Conservation (phyloP, 2,329 filamentous ascomycete species). For the Beauveria caledonica region DNA sequence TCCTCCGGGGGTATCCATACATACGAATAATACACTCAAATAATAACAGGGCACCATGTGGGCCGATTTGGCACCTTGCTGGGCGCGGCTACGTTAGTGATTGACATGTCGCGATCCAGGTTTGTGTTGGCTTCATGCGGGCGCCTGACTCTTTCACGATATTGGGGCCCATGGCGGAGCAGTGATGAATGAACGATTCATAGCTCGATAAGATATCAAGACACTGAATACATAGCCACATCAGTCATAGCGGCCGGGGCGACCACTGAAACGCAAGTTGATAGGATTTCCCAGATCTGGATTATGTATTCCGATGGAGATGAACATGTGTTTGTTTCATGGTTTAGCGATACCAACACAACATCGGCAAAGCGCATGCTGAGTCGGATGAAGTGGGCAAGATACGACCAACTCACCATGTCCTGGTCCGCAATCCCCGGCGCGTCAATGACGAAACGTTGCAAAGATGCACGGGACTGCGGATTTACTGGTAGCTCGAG, state of each 20-base stretch:
- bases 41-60: not conserved
- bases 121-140: conserved; percentile 6
- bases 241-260: not conserved
- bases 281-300: not conserved
- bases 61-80: not conserved
- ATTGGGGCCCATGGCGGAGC: too few relatives aligned
- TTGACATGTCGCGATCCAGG: not conserved
- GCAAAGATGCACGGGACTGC: not conserved
- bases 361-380: too few relatives aligned
- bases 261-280: not conserved
- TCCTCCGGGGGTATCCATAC: not conserved
- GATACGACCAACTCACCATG: not conserved
- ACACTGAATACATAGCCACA: not conserved
- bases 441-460: not conserved
- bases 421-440: not conserved
- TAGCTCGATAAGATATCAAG: not conserved
- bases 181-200: not conserved
- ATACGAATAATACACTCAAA: not conserved
- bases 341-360: too few relatives aligned
- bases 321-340: not conserved
- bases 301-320: not conserved
- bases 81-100: conserved; percentile 4
- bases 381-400: not conserved
- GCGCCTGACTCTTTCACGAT: conserved; percentile 4
- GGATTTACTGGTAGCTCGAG: not conserved